Evolutionary conservation across 148 eudicot genomes (phyloP).

Genomic region (Simmondsia chinensis): DNA sequence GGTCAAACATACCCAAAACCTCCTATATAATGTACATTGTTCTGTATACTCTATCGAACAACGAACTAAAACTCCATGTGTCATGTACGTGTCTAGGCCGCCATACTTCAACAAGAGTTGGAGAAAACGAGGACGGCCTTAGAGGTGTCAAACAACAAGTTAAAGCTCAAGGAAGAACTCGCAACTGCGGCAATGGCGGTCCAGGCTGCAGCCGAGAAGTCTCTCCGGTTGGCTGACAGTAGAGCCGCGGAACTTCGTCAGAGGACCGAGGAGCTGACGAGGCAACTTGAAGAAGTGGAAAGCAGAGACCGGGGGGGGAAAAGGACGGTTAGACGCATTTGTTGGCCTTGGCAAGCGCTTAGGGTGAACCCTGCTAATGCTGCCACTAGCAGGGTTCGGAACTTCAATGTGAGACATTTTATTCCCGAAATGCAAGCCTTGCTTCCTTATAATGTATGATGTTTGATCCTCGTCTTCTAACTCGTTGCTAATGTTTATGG

Average conservation of each 20-base stretch:
- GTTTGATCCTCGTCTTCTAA: background rate
- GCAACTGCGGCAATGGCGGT: conserved; percentile 66
- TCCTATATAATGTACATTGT: too few relatives aligned
- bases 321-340: conserved; percentile 30
- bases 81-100: conserved; percentile 30
- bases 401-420: conserved; percentile 18
- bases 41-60: too few relatives aligned
- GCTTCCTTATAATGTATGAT: conserved; percentile 20
- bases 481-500: background rate
- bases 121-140: conserved; percentile 55
- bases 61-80: too few relatives aligned
- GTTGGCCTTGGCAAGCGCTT: conserved; percentile 60
- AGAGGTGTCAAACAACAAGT: conserved; percentile 38
- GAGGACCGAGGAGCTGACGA: conserved; percentile 52
- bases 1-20: too few relatives aligned
- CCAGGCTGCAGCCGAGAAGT: conserved; percentile 56
- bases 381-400: conserved; percentile 11
- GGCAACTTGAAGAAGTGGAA: conserved; percentile 43
- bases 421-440: conserved; percentile 61
- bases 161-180: conserved; percentile 57
- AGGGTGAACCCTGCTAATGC: conserved; percentile 16
- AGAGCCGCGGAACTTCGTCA: conserved; percentile 31
- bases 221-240: conserved; percentile 56
- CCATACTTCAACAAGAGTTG: conserved; percentile 46
- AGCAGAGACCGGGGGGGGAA: conserved; percentile 19